Evolutionary conservation across 495 filamentous ascomycete species (phyloP), one percentile per base, ranked within the genome.

Genomic region (Podospora didyma): DNA sequence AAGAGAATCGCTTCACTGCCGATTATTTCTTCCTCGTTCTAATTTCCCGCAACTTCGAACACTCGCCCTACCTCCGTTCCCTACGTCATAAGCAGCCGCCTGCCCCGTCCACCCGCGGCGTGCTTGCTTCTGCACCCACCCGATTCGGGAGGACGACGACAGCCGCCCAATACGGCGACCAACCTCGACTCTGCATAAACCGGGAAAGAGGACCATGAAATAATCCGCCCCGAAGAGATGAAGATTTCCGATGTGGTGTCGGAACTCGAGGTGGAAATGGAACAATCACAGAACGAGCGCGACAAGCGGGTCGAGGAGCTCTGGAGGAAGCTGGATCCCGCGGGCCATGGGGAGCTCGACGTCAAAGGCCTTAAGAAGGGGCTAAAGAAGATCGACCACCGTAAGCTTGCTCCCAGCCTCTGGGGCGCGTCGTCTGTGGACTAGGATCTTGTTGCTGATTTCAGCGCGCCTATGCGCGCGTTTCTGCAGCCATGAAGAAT

Each of bases 361-460:
- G 73, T 90, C 50, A 84, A 84, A 66, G 90, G 85, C 17, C 73
- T 98, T 56, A 89, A 90, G 71, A 88, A 84, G 69, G 94, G 95
- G 14, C 71, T 98, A 58, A 85, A 75, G 69, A 88, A 86, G 69
- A 90, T 97, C 57, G 91, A 98, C 70, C 94, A 98, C 71, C 94
- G 92, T 95, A 77, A 79, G 90, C 20, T 41, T 39, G 42, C 51
- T 39, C 50, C 23, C 9, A 21, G 11, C 11, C 9, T 50, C n/a
- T 22, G 21, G 34, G 39, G 39, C 34, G 9, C 26, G 9, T 19
- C 45, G 19, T 21, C 2, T 34, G 16, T 37, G 42, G n/a, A 56
- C 17, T 26, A 21, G 44, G 35, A 46, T 37, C 5, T 50, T 46
- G 53, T 59, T 34, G 53, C 70, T 71, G 53, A 71, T 63, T 31